A percentile compares a stretch with the other conserved stretches of the same genome.
These are phyloP conservation scores for Cyamopsis tetragonoloba DNA, from an alignment of 306 rosid species.

Conservation along the genomic window DNA sequence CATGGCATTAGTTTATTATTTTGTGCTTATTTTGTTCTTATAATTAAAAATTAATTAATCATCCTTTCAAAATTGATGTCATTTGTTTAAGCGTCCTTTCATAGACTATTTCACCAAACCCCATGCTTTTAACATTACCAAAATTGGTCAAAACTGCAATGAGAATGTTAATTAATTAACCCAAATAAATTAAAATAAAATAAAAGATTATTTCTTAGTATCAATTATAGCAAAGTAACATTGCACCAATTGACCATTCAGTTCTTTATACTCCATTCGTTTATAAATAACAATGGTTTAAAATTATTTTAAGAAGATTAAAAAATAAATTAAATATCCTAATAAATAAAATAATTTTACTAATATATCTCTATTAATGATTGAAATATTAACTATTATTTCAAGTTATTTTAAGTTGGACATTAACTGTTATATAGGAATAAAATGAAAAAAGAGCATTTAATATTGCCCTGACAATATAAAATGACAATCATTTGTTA, in stretches of 20 bases:
- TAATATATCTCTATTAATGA: too few species aligned
- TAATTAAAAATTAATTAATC: constrained; percentile 15
- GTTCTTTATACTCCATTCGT: too few species aligned
- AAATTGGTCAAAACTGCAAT: constrained; percentile 33
- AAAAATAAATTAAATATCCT: too few species aligned
- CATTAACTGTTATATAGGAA: too few species aligned
- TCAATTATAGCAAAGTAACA: constrained; percentile 23
- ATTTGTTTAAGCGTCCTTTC: constrained; percentile 46
- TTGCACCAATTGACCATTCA: constrained; percentile 34
- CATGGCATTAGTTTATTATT: background rate
- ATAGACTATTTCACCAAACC: constrained; percentile 41
- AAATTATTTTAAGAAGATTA: too few species aligned
- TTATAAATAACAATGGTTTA: too few species aligned
- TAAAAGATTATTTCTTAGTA: background rate
- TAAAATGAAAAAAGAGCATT: too few species aligned
- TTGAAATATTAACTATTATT: too few species aligned
- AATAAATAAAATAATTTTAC: too few species aligned
- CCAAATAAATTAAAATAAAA: background rate
- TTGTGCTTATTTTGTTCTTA: background rate
- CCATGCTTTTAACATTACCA: constrained; percentile 11
- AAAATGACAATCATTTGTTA: too few species aligned
- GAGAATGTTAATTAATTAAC: constrained; percentile 14
- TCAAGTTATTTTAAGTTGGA: too few species aligned
- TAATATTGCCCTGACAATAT: too few species aligned
- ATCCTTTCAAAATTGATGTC: constrained; percentile 18